Evolutionary conservation across 257 asterid genomes (phyloP).

Genomic region (Echites panduratus): DNA sequence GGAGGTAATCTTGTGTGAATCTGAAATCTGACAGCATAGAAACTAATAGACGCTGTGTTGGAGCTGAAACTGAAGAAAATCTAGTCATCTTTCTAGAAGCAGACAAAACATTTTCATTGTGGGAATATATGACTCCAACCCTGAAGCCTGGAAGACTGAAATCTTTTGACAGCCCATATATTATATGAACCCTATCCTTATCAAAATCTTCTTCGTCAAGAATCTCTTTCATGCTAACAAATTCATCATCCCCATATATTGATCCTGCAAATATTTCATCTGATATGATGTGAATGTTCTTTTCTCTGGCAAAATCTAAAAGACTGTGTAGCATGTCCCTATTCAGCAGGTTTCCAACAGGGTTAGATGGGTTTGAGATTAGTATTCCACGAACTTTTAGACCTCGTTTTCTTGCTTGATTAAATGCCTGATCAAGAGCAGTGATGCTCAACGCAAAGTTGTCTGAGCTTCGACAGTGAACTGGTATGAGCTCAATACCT

Average conservation of each 20-base stretch:
- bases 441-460: constrained; percentile 58
- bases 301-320: constrained; percentile 78
- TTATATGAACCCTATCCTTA: constrained; percentile 81
- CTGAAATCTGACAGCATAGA: constrained; percentile 73
- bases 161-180: constrained; percentile 87
- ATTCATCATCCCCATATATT: constrained; percentile 60
- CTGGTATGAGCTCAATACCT: constrained; percentile 86
- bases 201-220: constrained; percentile 57
- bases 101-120: constrained; percentile 65
- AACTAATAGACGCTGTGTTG: constrained; percentile 65
- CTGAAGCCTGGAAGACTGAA: constrained; percentile 83
- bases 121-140: constrained; percentile 82
- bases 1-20: constrained; percentile 51
- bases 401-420: constrained; percentile 90
- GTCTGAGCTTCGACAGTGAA: constrained; percentile 87
- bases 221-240: constrained; percentile 92
- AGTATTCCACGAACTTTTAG: constrained; percentile 86
- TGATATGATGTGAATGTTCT: constrained; percentile 83
- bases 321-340: constrained; percentile 49
- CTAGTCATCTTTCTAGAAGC: constrained; percentile 74
- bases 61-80: constrained; percentile 81
- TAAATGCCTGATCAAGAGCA: constrained; percentile 86
- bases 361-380: constrained; percentile 84
- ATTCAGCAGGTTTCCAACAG: constrained; percentile 66
- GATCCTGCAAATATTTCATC: constrained; percentile 93